Evolutionary conservation across 2,329 filamentous ascomycete species (phyloP).

Genomic region (Taxawa tesnikishii): DNA sequence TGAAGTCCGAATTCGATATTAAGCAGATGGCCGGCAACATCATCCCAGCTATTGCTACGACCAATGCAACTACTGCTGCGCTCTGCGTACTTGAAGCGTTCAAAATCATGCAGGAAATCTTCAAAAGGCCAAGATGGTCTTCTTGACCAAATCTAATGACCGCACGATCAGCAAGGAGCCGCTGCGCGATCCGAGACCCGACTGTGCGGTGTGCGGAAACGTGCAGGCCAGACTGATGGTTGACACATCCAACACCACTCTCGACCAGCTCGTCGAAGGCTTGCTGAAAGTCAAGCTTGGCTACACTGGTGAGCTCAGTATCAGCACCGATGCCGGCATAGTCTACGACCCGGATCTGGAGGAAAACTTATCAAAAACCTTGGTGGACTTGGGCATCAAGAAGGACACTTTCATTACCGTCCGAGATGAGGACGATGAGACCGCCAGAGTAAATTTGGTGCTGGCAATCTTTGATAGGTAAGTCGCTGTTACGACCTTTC

Average conservation of each 20-base stretch:
- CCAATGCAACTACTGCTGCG: conserved; percentile 89
- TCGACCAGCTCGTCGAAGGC: conserved; percentile 67
- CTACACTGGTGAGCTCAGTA: conserved; percentile 69
- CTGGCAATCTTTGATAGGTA: conserved; percentile 27
- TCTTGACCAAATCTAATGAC: conserved; percentile 55
- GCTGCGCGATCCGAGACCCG: conserved; percentile 55
- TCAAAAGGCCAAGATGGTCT: conserved; percentile 67
- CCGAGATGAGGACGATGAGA: conserved; percentile 69
- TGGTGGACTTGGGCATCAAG: conserved; percentile 61
- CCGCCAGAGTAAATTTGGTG: conserved; percentile 68
- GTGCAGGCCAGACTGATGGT: conserved; percentile 55
- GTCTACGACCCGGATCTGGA: conserved; percentile 85
- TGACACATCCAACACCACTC: conserved; percentile 58
- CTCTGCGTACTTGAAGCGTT: conserved; percentile 87
- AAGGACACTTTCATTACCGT: conserved; percentile 68
- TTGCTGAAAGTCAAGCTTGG: conserved; percentile 59
- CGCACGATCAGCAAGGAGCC: conserved; percentile 45
- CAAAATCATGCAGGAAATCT: conserved; percentile 71
- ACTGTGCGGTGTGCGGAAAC: conserved; percentile 74
- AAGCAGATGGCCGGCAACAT: conserved; percentile 99
- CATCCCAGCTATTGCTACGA: conserved; percentile 95
- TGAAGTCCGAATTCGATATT: conserved; percentile 86
- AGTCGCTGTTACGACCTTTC: not conserved
- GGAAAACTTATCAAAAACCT: conserved; percentile 69
- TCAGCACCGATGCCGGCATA: conserved; percentile 63